phyloP scores from a whole-genome alignment of 192 early-diverging fungal genomes.

The Entomortierella chlamydospora region DNA sequence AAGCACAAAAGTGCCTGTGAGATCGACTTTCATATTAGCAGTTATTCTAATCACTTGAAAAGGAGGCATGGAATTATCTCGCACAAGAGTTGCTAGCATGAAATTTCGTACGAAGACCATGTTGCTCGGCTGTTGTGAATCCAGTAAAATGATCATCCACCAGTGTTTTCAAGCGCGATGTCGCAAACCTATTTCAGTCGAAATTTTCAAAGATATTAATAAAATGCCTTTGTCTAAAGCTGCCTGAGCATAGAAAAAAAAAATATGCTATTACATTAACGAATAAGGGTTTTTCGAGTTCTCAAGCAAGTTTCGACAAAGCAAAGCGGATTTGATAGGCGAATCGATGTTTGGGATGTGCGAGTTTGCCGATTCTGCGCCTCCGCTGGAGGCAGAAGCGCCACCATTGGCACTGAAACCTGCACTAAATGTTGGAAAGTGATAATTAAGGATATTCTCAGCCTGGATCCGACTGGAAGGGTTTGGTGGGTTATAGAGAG shows the following conservation, averaged over 20 bases:
- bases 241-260: too few species aligned
- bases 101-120: conserved; percentile 33
- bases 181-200: conserved; percentile 38
- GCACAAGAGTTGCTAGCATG: background rate
- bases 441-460: conserved; percentile 36
- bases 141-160: conserved; percentile 41
- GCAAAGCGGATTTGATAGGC: conserved; percentile 39
- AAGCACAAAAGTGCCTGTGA: conserved; percentile 62
- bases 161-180: conserved; percentile 27
- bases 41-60: too few species aligned
- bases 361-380: background rate
- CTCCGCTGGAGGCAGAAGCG: background rate
- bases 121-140: conserved; percentile 39
- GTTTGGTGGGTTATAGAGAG: conserved; percentile 41
- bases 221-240: too few species aligned
- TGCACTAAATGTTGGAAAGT: conserved; percentile 40
- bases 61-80: too few species aligned
- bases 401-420: background rate
- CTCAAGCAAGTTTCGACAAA: conserved; percentile 44
- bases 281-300: conserved; percentile 36
- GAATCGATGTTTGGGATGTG: conserved; percentile 37
- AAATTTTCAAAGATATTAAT: background rate
- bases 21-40: too few species aligned
- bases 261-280: conserved; percentile 50
- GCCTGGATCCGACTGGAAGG: conserved; percentile 26